Percentiles rank a stretch among this genome's conserved stretches.
Evolutionary conservation across 2,329 filamentous ascomycete genomes (phyloP).

Genomic region (Stachybotrys echinatus): DNA sequence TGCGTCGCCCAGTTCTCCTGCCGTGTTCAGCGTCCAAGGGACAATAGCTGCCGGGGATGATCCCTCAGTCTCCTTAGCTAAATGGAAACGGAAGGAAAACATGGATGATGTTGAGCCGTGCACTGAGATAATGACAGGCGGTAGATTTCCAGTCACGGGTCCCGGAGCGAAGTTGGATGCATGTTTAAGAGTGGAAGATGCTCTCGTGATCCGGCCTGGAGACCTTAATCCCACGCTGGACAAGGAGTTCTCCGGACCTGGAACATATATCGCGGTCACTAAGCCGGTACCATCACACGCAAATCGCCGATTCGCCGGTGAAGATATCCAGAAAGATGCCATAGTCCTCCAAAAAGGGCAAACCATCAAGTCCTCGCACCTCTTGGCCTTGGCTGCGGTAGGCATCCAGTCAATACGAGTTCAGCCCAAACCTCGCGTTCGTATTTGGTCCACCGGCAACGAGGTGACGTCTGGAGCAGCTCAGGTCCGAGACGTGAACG

Average conservation of each 20-base stretch:
- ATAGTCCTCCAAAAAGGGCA: background rate
- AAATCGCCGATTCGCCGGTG: background rate
- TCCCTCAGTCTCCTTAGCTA: background rate
- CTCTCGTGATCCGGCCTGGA: background rate
- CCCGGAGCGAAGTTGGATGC: background rate
- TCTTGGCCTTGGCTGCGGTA: background rate
- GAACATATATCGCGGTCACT: background rate
- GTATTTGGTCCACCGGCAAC: background rate
- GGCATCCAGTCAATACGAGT: background rate
- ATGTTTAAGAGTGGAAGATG: background rate
- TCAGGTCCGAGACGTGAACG: background rate
- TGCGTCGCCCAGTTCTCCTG: background rate
- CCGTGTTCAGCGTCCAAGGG: background rate
- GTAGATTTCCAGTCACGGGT: background rate
- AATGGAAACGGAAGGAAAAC: background rate
- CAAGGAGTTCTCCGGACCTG: background rate
- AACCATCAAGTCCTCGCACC: background rate
- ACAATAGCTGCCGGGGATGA: slow-evolving; percentile 1
- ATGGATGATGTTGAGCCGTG: background rate
- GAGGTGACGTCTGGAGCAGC: background rate
- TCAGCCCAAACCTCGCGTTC: background rate
- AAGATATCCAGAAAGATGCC: background rate
- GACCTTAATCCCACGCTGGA: too few relatives aligned
- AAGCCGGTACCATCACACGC: background rate
- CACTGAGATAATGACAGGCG: slow-evolving; percentile 1